Conservation (phyloP, 768 basidiomycete species). For the Lenzites betulinus region DNA sequence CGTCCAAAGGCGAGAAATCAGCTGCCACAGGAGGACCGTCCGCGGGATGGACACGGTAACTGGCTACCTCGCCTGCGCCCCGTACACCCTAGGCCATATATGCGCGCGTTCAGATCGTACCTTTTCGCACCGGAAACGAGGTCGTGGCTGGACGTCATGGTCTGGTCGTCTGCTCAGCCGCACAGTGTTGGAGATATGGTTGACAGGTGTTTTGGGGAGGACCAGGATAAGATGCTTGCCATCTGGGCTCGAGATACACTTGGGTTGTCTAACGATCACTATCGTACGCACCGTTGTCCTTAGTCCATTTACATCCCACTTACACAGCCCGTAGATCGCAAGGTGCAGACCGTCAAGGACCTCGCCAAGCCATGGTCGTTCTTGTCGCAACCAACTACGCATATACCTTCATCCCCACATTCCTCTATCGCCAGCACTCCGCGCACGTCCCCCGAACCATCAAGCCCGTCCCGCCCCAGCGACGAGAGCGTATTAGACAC, state of each 20-base stretch:
- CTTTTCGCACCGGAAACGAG: slow-evolving; percentile 62
- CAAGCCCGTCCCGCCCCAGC: slow-evolving; percentile 1
- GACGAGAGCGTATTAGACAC: neutral
- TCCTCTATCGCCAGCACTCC: slow-evolving; percentile 19
- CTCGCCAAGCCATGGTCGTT: slow-evolving; percentile 69
- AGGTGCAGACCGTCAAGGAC: slow-evolving; percentile 70
- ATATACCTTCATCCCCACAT: slow-evolving; percentile 14
- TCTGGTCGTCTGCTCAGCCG: slow-evolving; percentile 88
- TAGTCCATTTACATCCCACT: neutral
- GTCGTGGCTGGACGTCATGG: slow-evolving; percentile 79
- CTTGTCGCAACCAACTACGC: slow-evolving; percentile 11
- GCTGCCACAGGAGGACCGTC: neutral
- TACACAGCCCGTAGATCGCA: slow-evolving; percentile 30
- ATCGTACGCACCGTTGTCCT: slow-evolving; percentile 54
- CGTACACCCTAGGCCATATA: slow-evolving; percentile 65
- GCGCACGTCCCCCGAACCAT: slow-evolving; percentile 1
- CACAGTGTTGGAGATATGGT: slow-evolving; percentile 81
- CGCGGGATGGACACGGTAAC: slow-evolving; percentile 11
- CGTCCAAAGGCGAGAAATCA: neutral
- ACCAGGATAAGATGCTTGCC: slow-evolving; percentile 48
- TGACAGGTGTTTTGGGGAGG: slow-evolving; percentile 52
- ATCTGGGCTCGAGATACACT: slow-evolving; percentile 83
- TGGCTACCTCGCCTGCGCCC: slow-evolving; percentile 36
- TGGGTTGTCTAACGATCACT: slow-evolving; percentile 60
- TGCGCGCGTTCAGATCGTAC: slow-evolving; percentile 60